A percentile compares a stretch with the other conserved stretches of the same genome.
These are phyloP conservation scores for Limtongia smithiae DNA, from an alignment of 805 yeast species.

Conservation along the genomic window DNA sequence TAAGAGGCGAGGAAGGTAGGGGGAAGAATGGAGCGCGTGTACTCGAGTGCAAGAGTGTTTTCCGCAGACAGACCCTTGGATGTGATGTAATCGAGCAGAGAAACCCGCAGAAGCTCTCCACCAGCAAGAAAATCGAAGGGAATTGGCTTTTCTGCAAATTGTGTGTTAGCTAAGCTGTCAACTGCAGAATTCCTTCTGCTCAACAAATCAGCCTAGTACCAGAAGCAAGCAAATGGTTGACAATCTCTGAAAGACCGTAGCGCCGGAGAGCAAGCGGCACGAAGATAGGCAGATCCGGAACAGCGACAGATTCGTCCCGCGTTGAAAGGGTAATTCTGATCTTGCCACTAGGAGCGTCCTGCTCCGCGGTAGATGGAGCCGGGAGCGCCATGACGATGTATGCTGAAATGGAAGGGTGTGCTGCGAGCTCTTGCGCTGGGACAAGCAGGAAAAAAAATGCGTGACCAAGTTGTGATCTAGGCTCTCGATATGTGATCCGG, in stretches of 20 bases:
- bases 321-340: constrained; percentile 68
- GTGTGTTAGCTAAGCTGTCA: not conserved
- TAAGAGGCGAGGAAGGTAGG: constrained; percentile 89
- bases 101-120: constrained; percentile 61
- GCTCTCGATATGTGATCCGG: too few species aligned
- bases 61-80: constrained; percentile 79
- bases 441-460: too few species aligned
- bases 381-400: too few species aligned
- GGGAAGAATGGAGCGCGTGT: constrained; percentile 87
- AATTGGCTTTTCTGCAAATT: constrained; percentile 49
- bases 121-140: constrained; percentile 95
- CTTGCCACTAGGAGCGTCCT: too few species aligned
- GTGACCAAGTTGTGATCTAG: too few species aligned
- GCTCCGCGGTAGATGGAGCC: too few species aligned
- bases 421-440: too few species aligned
- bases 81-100: constrained; percentile 74
- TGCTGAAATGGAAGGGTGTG: too few species aligned
- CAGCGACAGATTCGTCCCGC: constrained; percentile 70
- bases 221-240: constrained; percentile 71
- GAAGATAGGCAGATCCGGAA: constrained; percentile 74
- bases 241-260: constrained; percentile 91
- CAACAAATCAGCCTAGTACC: too few species aligned
- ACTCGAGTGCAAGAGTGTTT: constrained; percentile 73
- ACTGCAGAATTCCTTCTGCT: too few species aligned
- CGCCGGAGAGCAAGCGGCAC: constrained; percentile 85